These are phyloP conservation scores for Capsicum pubescens DNA, from an alignment of 257 asterid species.

Conservation along the genomic window DNA sequence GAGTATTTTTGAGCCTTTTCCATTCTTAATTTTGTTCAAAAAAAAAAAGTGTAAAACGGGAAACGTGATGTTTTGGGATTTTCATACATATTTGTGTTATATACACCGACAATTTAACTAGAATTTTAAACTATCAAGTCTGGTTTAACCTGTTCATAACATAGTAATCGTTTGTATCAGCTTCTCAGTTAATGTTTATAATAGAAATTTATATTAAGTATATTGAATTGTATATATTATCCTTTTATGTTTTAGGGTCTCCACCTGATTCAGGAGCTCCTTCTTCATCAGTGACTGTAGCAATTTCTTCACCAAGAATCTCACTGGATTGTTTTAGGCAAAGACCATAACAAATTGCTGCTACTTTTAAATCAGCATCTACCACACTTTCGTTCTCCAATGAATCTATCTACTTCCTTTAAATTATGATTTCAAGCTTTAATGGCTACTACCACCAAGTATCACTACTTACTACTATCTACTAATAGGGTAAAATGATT, in stretches of 20 bases:
- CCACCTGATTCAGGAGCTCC: slow-evolving; percentile 85
- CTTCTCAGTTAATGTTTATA: background rate
- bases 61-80: slow-evolving; percentile 37
- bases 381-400: slow-evolving; percentile 38
- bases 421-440: background rate
- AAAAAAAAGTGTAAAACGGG: no score
- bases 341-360: slow-evolving; percentile 45
- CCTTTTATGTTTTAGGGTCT: slow-evolving; percentile 63
- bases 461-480: background rate
- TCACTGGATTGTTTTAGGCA: slow-evolving; percentile 76
- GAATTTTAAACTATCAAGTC: background rate
- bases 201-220: background rate
- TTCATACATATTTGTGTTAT: background rate
- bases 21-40: no score
- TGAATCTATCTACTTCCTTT: slow-evolving; percentile 18
- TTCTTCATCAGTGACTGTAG: slow-evolving; percentile 75
- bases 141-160: background rate
- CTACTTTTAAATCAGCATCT: slow-evolving; percentile 35
- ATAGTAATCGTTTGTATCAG: no score
- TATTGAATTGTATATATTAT: background rate
- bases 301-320: slow-evolving; percentile 82
- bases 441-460: slow-evolving; percentile 2
- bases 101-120: slow-evolving; percentile 33
- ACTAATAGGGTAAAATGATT: slow-evolving; percentile 17
- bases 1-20: no score